Percentiles rank a stretch among this genome's conserved stretches.
Conservation (phyloP, 2,329 filamentous ascomycete genomes). For the Neopestalotiopsis rosae region DNA sequence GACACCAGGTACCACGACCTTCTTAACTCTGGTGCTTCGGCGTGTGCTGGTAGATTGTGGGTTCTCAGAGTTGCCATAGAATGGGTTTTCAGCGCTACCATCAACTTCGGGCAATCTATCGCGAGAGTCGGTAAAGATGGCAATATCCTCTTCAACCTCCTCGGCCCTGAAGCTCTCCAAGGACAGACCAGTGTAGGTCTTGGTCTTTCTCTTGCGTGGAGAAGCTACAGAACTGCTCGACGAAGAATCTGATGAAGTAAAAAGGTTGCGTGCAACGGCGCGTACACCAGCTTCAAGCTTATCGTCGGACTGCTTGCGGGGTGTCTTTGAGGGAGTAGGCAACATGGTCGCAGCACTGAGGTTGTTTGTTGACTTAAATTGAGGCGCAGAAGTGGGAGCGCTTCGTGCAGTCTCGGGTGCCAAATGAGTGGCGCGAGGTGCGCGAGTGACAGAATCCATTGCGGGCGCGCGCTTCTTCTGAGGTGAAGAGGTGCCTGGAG, state of each 20-base stretch:
- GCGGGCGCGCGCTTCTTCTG: conserved; percentile 56
- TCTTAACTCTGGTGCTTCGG: conserved; percentile 58
- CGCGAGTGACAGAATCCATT: conserved; percentile 53
- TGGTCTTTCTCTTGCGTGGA: conserved; percentile 62
- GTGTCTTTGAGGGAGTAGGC: conserved; percentile 81
- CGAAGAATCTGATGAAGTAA: conserved; percentile 57
- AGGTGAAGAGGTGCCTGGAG: conserved; percentile 49
- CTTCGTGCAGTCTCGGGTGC: conserved; percentile 38
- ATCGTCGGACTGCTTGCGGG: conserved; percentile 63
- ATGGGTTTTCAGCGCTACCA: conserved; percentile 72
- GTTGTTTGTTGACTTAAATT: conserved; percentile 33
- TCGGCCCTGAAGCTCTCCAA: conserved; percentile 65
- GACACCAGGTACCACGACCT: conserved; percentile 61
- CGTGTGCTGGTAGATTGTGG: conserved; percentile 47
- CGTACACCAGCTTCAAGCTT: conserved; percentile 57
- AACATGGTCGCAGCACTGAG: conserved; percentile 59
- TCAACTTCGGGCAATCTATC: conserved; percentile 77
- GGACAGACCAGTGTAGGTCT: conserved; percentile 60
- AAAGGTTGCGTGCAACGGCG: conserved; percentile 65
- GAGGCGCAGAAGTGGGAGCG: conserved; percentile 46
- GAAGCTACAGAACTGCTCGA: conserved; percentile 57
- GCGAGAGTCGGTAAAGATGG: conserved; percentile 80
- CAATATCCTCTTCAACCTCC: conserved; percentile 63
- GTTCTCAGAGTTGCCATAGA: conserved; percentile 57
- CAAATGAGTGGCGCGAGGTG: conserved; percentile 48